phyloP scores from a whole-genome alignment of 441 rosid genomes.

The Syzygium syzygioides region DNA sequence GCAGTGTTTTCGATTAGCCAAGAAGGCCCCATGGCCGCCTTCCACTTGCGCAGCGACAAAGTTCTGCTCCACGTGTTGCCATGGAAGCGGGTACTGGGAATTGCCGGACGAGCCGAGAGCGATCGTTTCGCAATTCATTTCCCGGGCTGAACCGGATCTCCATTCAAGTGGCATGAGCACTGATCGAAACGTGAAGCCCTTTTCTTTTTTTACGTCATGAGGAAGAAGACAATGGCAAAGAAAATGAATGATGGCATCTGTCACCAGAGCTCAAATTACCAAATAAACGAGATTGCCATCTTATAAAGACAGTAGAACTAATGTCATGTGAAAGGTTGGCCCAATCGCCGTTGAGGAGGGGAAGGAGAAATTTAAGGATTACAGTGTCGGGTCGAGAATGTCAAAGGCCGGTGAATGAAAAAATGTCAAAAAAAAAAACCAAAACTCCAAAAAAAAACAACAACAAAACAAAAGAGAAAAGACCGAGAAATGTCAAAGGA shows the following conservation, averaged over 20 bases:
- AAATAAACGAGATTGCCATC: neutral
- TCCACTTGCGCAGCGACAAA: neutral
- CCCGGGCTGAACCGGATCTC: neutral
- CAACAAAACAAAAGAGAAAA: neutral
- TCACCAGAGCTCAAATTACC: neutral
- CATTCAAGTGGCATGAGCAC: neutral
- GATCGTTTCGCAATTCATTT: neutral
- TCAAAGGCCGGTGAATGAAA: neutral
- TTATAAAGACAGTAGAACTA: no score
- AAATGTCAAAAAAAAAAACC: neutral
- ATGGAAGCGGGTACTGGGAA: fast-evolving
- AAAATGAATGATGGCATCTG: neutral
- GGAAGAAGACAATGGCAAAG: neutral
- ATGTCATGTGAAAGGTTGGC: neutral
- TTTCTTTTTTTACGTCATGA: neutral
- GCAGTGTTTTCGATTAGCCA: neutral
- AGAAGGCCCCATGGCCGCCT: neutral
- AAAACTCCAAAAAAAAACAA: neutral
- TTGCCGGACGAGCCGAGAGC: fast-evolving
- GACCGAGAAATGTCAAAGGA: neutral
- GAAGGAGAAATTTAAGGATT: neutral
- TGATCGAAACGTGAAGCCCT: neutral
- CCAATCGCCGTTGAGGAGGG: neutral
- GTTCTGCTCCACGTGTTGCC: fast-evolving
- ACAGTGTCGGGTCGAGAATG: neutral